Base-by-base conservation (phyloP, 768 basidiomycete species). In the Plicaturopsis crispa region DNA sequence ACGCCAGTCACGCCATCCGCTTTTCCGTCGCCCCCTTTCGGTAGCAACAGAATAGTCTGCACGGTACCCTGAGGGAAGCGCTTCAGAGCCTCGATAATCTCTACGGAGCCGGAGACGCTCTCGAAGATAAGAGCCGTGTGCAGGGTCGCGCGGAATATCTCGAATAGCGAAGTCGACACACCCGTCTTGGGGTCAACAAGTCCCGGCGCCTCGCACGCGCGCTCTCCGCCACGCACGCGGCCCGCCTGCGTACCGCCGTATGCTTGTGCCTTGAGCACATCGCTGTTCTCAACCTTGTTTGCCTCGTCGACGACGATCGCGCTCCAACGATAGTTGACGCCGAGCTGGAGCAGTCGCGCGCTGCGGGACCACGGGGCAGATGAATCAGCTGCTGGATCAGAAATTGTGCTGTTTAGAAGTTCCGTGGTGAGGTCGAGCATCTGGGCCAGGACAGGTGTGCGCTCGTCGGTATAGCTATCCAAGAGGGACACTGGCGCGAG, bases 41-140 rank as follows among this genome's bases (percentile, higher is more conserved):
- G 10, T 8, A 34, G 10, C 8, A 34, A 8, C 8, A 34, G 12
- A n/a, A 38, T 36, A 13, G 23, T 13, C 20, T 30, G 36, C 20
- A 42, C 20, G 22, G 30, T 31, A 3, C 16, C 24, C 18, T 11
- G 14, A 28, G 33, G 17, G 16, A 37, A 6, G 18, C 11, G 26
- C 6, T 5, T 4, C 10, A 48, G 33, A 10, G 12, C 12, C 8
- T 34, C 35, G 5, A 53, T 38, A n/a, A 51, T 43, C 19, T 44
- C 47, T 19, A 41, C 35, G 31, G 44, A 45, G 23, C 36, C 46
- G 14, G 7, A 47, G 31, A 50, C 37, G 24, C 55, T 49, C 23
- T 52, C 45, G 39, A 71, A 69, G 13, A 72, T 48, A 13, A 72
- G 55, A 17, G 67, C 59, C 2, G 68, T 67, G 44, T 72, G 70